Evolutionary conservation across 306 rosid genomes (phyloP).

Genomic region (Clitoria ternatea): DNA sequence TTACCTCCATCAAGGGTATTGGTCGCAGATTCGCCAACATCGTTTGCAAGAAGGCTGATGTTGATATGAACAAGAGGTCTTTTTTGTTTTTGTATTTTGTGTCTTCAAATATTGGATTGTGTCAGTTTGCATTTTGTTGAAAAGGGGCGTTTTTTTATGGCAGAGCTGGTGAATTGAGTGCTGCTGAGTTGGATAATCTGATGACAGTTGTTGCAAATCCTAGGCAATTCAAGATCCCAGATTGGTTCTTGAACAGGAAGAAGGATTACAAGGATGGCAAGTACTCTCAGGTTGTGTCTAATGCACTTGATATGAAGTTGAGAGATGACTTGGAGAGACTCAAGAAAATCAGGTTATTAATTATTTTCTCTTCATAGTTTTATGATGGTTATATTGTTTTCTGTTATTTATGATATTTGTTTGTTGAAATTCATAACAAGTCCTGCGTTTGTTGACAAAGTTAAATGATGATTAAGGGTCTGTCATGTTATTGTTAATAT

Average conservation of each 20-base stretch:
- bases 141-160: not conserved
- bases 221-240: conserved; percentile 48
- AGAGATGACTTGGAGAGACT: conserved; percentile 55
- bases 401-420: not conserved
- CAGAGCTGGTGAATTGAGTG: conserved; percentile 53
- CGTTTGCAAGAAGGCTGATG: conserved; percentile 46
- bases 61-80: conserved; percentile 53
- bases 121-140: not conserved
- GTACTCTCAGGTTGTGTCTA: conserved; percentile 47
- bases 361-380: not conserved
- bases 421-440: not conserved
- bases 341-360: conserved; percentile 45
- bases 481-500: not conserved
- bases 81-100: not conserved
- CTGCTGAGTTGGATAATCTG: conserved; percentile 49
- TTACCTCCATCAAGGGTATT: conserved; percentile 57
- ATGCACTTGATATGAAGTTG: conserved; percentile 46
- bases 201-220: conserved; percentile 52
- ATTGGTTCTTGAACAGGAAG: conserved; percentile 52
- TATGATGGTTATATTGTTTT: not conserved
- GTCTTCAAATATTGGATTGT: too few relatives aligned
- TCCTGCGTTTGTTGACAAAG: not conserved
- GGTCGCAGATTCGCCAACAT: conserved; percentile 47
- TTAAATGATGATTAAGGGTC: not conserved
- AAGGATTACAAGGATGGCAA: conserved; percentile 60